A percentile compares a stretch with the other conserved stretches of the same genome.
Evolutionary conservation across 2,329 filamentous ascomycete genomes (phyloP).

Genomic region (Xylariaceae sp.): DNA sequence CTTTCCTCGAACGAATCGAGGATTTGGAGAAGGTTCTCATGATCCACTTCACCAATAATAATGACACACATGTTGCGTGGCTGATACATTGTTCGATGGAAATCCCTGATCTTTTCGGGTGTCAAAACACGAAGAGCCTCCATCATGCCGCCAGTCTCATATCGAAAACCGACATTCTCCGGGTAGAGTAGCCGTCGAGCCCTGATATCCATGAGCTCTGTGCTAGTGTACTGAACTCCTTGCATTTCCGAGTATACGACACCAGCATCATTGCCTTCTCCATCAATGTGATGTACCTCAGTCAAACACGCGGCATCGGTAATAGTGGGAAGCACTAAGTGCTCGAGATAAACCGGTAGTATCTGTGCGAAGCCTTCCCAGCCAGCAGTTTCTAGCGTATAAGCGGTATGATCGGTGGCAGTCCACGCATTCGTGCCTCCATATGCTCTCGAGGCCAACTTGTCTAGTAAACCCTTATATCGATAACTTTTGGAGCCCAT

Average conservation of each 20-base stretch:
- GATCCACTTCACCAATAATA: conserved; percentile 87
- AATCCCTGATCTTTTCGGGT: conserved; percentile 85
- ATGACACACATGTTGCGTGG: conserved; percentile 90
- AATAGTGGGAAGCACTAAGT: conserved; percentile 84
- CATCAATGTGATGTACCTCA: conserved; percentile 94
- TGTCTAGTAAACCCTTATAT: conserved; percentile 94
- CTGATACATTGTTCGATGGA: conserved; percentile 96
- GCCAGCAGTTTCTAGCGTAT: conserved; percentile 89
- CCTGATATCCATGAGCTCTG: conserved; percentile 81
- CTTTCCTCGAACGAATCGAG: conserved; percentile 85
- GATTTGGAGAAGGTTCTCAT: conserved; percentile 72
- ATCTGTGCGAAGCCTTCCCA: conserved; percentile 98
- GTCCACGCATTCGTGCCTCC: conserved; percentile 97
- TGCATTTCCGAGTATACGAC: conserved; percentile 99
- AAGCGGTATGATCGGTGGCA: conserved; percentile 91
- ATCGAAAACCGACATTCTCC: conserved; percentile 85
- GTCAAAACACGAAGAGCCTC: conserved; percentile 82
- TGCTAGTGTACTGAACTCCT: conserved; percentile 78
- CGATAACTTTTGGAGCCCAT: conserved; percentile 91
- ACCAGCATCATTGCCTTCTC: conserved; percentile 88
- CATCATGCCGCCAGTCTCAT: conserved; percentile 98
- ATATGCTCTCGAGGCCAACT: conserved; percentile 88
- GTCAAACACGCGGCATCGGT: conserved; percentile 92
- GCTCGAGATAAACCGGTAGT: conserved; percentile 90
- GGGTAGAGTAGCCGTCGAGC: conserved; percentile 81